Percentiles rank a stretch among this genome's conserved stretches.
Evolutionary conservation across 1,284 basidiomycete species (phyloP).

Genomic region (Blastosporella zonata): DNA sequence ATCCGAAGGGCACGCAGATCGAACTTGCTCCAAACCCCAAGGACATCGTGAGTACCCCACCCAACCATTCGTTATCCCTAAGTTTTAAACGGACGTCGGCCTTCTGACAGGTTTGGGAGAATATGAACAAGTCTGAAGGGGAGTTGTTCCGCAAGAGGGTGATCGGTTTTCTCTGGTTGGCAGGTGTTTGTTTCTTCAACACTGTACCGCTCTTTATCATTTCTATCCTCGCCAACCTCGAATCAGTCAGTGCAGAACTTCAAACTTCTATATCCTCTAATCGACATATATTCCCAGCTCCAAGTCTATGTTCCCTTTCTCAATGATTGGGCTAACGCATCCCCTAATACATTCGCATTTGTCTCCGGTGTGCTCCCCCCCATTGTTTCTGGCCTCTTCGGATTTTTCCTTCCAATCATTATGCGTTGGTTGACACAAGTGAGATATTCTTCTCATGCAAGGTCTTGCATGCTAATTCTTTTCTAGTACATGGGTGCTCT

Average conservation of each 20-base stretch:
- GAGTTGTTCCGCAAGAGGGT: constrained; percentile 66
- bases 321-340: constrained; percentile 59
- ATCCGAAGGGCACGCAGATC: constrained; percentile 70
- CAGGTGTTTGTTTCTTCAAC: constrained; percentile 84
- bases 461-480: constrained; percentile 20
- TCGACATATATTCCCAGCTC: constrained; percentile 36
- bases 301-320: constrained; percentile 73
- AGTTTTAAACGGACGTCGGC: not conserved
- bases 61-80: not conserved
- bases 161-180: constrained; percentile 75
- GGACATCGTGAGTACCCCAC: constrained; percentile 61
- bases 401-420: constrained; percentile 82
- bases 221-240: constrained; percentile 78
- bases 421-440: constrained; percentile 75
- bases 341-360: constrained; percentile 64
- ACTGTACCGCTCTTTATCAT: constrained; percentile 84
- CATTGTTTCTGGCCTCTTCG: constrained; percentile 83
- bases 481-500: constrained; percentile 77
- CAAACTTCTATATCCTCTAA: not conserved
- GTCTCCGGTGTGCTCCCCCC: constrained; percentile 89
- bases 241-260: constrained; percentile 47
- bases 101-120: constrained; percentile 72
- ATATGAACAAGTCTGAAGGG: constrained; percentile 72
- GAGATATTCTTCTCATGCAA: constrained; percentile 6
- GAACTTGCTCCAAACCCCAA: constrained; percentile 81